phyloP scores from a whole-genome alignment of 805 yeast species.

The Scheffersomyces ergatensis region DNA sequence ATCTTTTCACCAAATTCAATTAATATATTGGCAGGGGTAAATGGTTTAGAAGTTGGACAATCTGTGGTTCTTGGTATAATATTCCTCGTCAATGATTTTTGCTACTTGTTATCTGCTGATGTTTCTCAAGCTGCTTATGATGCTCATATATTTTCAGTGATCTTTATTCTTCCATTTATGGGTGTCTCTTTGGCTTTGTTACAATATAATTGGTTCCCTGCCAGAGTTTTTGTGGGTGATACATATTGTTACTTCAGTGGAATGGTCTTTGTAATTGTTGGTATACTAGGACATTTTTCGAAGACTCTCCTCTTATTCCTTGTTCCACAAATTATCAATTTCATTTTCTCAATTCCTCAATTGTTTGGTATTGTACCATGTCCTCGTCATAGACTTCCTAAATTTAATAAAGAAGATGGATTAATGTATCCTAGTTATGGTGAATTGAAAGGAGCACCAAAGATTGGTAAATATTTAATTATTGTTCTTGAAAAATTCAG shows the following conservation, averaged over 20 bases:
- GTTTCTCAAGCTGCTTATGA: slow-evolving; percentile 59
- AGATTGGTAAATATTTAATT: slow-evolving; percentile 9
- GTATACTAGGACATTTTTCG: slow-evolving; percentile 93
- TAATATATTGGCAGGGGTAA: slow-evolving; percentile 92
- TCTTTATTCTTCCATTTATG: slow-evolving; percentile 78
- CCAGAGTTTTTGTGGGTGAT: slow-evolving; percentile 94
- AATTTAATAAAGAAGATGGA: slow-evolving; percentile 64
- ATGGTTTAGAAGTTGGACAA: slow-evolving; percentile 97
- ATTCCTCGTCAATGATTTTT: slow-evolving; percentile 71
- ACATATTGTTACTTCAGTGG: slow-evolving; percentile 98
- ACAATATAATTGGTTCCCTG: slow-evolving; percentile 86
- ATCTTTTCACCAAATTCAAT: slow-evolving; percentile 96
- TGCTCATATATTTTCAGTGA: slow-evolving; percentile 78
- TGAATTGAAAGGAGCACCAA: slow-evolving; percentile 25
- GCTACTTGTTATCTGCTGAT: slow-evolving; percentile 51
- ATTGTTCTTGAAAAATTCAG: slow-evolving; percentile 44
- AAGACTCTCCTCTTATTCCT: slow-evolving; percentile 85
- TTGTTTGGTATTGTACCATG: slow-evolving; percentile 83
- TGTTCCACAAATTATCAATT: slow-evolving; percentile 88
- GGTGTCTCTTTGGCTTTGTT: slow-evolving; percentile 80
- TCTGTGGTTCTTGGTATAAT: slow-evolving; percentile 73
- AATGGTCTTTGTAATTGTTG: slow-evolving; percentile 97
- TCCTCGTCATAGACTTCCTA: slow-evolving; percentile 93
- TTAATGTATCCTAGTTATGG: slow-evolving; percentile 63
- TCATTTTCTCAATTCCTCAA: slow-evolving; percentile 90